Base-by-base conservation (phyloP, 1,284 basidiomycete genomes). In the Coniophora puteana region DNA sequence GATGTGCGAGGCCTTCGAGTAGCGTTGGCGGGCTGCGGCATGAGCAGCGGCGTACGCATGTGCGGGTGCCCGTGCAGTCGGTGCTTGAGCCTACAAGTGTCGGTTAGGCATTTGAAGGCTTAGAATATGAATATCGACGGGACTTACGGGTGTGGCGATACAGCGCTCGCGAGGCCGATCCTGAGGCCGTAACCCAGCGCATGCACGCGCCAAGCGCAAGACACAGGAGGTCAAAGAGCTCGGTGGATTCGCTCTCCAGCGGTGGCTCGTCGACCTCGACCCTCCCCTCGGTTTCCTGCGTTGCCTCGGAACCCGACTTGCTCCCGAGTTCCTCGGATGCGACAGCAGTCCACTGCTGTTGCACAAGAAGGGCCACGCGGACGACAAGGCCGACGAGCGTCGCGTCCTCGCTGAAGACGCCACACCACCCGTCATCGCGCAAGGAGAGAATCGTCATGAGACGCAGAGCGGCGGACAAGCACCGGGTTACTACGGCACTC, bases 391-490 rank as follows among this genome's bases (percentile, higher is more conserved):
- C 67, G 60, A 20, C 83, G 55, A 3, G 72, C 65, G 38, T 59
- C 57, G 2, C 68, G 58, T 71, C 62, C 8, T 68, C n/a, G n/a
- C 59, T 3, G 76, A 49, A 10, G 84, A 56, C 22, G 67, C 55
- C 50, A 32, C 72, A 74, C 82, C 83, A 87, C 11, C 52, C 49
- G 20, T 61, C 51, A 49, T 78, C 73, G 17, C 71, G 70, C 48
- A 87, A 82, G 0, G 83, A 83, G 10, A 87, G 61, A 41, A 77
- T 83, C 41, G 88, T 78, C 23, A 88, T 70, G 5, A 84, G 73
- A 1, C 83, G 76, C 4, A 87, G 66, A 4, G 71, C 62, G 2
- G 72, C 67, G 41, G 82, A 79, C 23, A 77, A 57, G 48, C 78
- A 85, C 48, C 3, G 47, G 22, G n/a, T n/a, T n/a, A n/a, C n/a